Evolutionary conservation across 306 rosid species (phyloP), one percentile per base, ranked within the genome.

Genomic region (Citrullus amarus): DNA sequence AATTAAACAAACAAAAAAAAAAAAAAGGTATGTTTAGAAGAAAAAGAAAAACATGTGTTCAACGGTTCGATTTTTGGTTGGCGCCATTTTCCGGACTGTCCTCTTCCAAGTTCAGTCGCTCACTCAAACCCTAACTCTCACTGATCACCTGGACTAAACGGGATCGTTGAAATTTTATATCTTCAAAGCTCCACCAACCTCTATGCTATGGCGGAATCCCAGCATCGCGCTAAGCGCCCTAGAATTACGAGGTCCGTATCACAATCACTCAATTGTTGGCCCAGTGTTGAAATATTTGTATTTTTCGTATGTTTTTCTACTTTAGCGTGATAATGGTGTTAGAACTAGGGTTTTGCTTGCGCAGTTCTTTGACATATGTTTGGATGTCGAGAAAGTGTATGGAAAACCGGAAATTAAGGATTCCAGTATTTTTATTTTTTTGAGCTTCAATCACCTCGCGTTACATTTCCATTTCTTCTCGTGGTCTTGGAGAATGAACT

Each of bases 211-310:
- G 89, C 78, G 59, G 59, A 71, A 71, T 48, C 76, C 38, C 88
- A 86, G 68, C 87, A 79, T 66, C 93, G 85, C 25, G 79, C 89
- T 6, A 95, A 95, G 88, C 98, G 96, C 78, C 87, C 82, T 71
- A 95, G 85, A 82, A 84, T 87, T 56, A 34, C 79, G 30, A 89
- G 97, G 98, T 93, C 54, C 5, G 88, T 81, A 8, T 28, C 75
- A 22, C 75, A 36, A 22, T 63, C 61, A 8, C 41, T 77, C 79
- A 18, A 70, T 22, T 60, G 2, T 16, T 8, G 51, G 43, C 34
- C 10, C 18, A 4, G 17, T 53, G 59, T 71, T 22, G 28, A n/a
- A n/a, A 48, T 46, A 25, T 44, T 0, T 10, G 11, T 18, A n/a
- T n/a, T 44, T 15, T 41, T 18, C 7, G 59, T 51, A 0, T 9